Evolutionary conservation across 2,329 filamentous ascomycete genomes (phyloP), one percentile per base, ranked within the genome.

Genomic region (Penicillium brevicompactum): DNA sequence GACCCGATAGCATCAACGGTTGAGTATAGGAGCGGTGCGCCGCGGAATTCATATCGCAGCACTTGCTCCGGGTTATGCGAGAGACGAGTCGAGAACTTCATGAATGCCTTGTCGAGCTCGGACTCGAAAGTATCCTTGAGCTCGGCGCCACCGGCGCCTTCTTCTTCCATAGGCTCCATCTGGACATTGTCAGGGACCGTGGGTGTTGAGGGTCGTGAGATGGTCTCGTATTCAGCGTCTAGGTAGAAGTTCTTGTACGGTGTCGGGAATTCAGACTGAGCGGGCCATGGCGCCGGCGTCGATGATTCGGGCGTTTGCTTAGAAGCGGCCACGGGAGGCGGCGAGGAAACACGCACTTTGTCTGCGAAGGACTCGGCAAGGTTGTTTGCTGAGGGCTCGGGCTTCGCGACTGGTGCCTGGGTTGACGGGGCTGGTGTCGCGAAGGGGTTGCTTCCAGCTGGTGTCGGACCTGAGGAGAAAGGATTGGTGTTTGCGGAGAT

Each of bases 141-240:
- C 24, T 77, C 72, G 11, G 55, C 69, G 22, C 49, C 73, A 59
- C 55, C 73, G 53, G 44, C 69, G 56, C 69, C 67, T 44, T 65
- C 59, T 51, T 72, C 70, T 8, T 78, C 73, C 38, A 74, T 65
- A 52, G 71, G 67, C 48, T 75, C 76, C 71, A 56, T 68, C 46
- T 78, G 80, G 34, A 81, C 74, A 51, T 77, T 77, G 30, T 77
- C 73, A 40, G 78, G 78, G 34, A 76, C 69, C 4, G 76, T 81
- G 42, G 82, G 81, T 30, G 75, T 74, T 0, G 83, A 82, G 2
- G 66, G 74, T 9, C 75, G 75, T 62, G 86, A 90, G 24, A 97
- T 83, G 4, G 89, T 90, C 74, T 99, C 94, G 75, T 91, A 96
- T 68, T 96, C 93, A 49, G 93, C 93, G 64, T 97, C 94, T 43